phyloP scores from a whole-genome alignment of 2,329 filamentous ascomycete species.

The Aspergillus neoniger region DNA sequence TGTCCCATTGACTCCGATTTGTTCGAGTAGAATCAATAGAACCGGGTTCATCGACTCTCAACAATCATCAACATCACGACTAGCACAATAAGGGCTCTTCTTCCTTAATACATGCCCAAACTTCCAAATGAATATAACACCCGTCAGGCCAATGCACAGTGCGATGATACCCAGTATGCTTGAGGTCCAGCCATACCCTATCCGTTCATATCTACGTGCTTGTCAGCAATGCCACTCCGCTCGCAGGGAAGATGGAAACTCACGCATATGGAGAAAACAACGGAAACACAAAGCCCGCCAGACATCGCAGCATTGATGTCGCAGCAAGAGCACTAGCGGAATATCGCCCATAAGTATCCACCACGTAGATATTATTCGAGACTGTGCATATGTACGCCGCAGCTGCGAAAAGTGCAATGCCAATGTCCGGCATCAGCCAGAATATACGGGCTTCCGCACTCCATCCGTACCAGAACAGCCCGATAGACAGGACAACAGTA shows the following conservation, averaged over 20 bases:
- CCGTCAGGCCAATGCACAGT: no score
- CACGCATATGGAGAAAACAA: background rate
- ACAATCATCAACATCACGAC: no score
- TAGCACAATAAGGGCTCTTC: no score
- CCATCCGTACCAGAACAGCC: slow-evolving; percentile 56
- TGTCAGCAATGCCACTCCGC: no score
- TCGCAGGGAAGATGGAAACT: no score
- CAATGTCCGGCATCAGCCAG: background rate
- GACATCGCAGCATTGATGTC: background rate
- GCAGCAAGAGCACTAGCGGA: background rate
- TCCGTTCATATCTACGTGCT: no score
- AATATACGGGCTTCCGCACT: background rate
- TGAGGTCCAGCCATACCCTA: no score
- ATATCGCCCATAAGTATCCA: background rate
- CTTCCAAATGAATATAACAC: no score
- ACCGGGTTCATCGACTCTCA: no score
- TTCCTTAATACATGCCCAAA: no score
- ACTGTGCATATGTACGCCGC: background rate
- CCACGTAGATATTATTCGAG: background rate
- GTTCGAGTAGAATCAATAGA: slow-evolving; percentile 24
- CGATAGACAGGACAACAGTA: slow-evolving; percentile 49
- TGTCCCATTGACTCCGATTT: slow-evolving; percentile 34
- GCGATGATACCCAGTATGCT: no score
- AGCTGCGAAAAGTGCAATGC: background rate
- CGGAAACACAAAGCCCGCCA: background rate